These are phyloP conservation scores for Trypanosoma theileri DNA, from an alignment of 208 protist genomes.

Conservation along the genomic window DNA sequence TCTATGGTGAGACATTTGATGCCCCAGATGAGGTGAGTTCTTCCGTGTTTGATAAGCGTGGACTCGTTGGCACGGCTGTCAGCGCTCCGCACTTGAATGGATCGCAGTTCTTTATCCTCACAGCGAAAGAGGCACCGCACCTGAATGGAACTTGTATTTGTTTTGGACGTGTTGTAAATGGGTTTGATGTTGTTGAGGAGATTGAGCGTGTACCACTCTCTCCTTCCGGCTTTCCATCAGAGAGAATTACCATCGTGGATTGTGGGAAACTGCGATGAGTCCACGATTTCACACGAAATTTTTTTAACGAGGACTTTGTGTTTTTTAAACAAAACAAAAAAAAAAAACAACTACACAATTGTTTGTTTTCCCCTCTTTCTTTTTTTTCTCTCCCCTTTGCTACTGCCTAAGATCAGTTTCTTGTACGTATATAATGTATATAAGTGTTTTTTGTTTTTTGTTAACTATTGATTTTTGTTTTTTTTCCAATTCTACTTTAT, in stretches of 20 bases:
- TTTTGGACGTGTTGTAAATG: conserved; percentile 90
- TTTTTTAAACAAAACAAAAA: too few relatives aligned
- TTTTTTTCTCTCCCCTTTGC: too few relatives aligned
- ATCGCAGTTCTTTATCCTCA: conserved; percentile 92
- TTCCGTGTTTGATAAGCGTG: conserved; percentile 76
- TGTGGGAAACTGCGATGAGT: conserved; percentile 47
- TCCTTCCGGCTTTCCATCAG: conserved; percentile 41
- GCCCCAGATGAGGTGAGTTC: conserved; percentile 94
- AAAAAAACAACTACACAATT: too few relatives aligned
- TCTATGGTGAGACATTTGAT: conserved; percentile 95
- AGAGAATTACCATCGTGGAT: conserved; percentile 57
- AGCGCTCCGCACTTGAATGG: conserved; percentile 96
- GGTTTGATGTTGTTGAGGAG: conserved; percentile 79
- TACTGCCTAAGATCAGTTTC: too few relatives aligned
- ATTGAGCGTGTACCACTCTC: conserved; percentile 65
- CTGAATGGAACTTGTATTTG: conserved; percentile 95
- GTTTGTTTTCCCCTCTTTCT: too few relatives aligned
- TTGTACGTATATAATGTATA: too few relatives aligned
- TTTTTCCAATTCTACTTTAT: too few relatives aligned
- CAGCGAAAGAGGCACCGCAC: conserved; percentile 62
- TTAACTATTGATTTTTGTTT: too few relatives aligned
- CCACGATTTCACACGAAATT: conserved; percentile 7
- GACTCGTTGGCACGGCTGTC: conserved; percentile 98
- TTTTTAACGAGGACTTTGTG: conserved; percentile 1
- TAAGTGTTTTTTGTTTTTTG: too few relatives aligned